Percentiles rank a stretch among this genome's conserved stretches.
Evolutionary conservation across 352 stramenopile genomes (phyloP).

Genomic region (Globisporangium recalcitrans): DNA sequence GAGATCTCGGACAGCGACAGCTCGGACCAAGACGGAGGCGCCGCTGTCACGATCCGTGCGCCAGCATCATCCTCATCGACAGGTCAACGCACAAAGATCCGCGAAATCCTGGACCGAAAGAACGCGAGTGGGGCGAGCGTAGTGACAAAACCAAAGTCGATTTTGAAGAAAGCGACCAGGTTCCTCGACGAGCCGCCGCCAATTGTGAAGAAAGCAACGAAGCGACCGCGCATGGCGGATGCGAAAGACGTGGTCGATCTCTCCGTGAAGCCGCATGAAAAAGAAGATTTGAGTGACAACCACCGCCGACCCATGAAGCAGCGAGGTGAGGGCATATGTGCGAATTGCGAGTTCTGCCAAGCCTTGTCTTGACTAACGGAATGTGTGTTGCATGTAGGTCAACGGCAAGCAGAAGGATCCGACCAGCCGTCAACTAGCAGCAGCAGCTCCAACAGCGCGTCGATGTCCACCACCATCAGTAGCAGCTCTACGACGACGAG

Average conservation of each 20-base stretch:
- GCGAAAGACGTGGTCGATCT: conserved; percentile 18
- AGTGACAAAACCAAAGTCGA: conserved; percentile 26
- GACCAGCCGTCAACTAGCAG: conserved; percentile 12
- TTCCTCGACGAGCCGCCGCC: conserved; percentile 10
- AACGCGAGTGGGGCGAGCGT: conserved; percentile 3
- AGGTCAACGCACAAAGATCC: conserved; percentile 13
- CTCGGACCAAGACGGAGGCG: conserved; percentile 35
- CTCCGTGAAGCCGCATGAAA: conserved; percentile 3
- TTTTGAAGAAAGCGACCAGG: conserved; percentile 32
- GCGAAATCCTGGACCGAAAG: conserved; percentile 7
- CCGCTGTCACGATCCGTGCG: conserved; percentile 7
- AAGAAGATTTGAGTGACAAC: conserved; percentile 32
- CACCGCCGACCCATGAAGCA: conserved; percentile 74
- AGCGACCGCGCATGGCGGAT: conserved; percentile 12
- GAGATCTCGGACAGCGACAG: conserved; percentile 40
- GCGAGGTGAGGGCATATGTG: conserved; percentile 11
- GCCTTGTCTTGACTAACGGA: background rate
- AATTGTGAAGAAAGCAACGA: conserved; percentile 5
- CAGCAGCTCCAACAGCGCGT: conserved; percentile 13
- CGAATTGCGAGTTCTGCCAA: background rate
- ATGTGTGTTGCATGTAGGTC: background rate
- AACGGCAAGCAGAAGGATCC: conserved; percentile 6
- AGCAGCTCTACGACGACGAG: conserved; percentile 24
- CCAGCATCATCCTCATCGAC: background rate
- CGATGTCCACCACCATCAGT: background rate